Conservation (phyloP, 1,284 basidiomycete genomes). For the Coniferiporia sulphurascens region DNA sequence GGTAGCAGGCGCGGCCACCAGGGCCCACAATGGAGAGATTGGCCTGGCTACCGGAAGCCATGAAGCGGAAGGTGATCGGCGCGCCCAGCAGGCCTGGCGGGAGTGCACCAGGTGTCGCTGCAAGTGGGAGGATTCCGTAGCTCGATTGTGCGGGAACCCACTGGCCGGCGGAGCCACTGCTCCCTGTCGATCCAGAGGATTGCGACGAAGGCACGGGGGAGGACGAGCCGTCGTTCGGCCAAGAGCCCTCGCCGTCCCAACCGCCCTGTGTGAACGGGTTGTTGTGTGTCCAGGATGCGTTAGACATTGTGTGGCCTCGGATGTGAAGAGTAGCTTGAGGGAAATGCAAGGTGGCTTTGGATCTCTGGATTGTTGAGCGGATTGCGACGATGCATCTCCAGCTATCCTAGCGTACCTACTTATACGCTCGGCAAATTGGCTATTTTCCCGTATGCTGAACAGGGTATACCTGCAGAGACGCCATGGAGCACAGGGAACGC, state of each 20-base stretch:
- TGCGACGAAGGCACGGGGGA: conserved; percentile 2
- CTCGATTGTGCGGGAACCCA: conserved; percentile 14
- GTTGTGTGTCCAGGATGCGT: background rate
- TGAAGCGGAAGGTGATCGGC: conserved; percentile 14
- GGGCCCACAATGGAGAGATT: conserved; percentile 8
- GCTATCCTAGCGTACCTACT: background rate
- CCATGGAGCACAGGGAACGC: background rate
- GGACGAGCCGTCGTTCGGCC: conserved; percentile 8
- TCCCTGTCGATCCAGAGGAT: background rate
- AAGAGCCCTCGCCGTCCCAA: conserved; percentile 10
- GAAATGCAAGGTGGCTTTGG: background rate
- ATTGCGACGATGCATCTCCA: background rate
- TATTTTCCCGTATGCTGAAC: background rate
- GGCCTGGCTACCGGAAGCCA: conserved; percentile 12
- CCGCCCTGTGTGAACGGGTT: conserved; percentile 16
- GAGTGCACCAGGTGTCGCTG: conserved; percentile 6
- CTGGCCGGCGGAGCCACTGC: background rate
- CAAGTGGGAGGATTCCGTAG: conserved; percentile 12
- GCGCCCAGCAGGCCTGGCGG: conserved; percentile 13
- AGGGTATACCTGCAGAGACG: background rate
- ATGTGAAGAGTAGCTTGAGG: background rate
- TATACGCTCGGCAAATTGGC: background rate
- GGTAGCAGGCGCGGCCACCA: conserved; percentile 6
- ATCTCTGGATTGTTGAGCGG: background rate
- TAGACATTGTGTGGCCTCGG: background rate